Evolutionary conservation across 345 rosid species (phyloP).

Genomic region (Corymbia maculata): DNA sequence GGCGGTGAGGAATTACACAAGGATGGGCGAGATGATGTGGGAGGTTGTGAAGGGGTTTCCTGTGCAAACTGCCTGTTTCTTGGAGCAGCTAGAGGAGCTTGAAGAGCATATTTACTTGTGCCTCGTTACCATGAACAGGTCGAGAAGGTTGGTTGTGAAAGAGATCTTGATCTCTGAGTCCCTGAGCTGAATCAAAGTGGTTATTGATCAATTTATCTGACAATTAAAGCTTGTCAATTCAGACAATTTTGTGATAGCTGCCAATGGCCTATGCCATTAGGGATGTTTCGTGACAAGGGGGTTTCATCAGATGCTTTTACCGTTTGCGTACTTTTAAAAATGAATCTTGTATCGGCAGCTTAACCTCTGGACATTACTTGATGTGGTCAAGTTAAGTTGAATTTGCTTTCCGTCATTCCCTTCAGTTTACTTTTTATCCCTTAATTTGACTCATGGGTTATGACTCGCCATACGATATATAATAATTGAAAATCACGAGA

Average conservation of each 20-base stretch:
- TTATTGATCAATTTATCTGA: background rate
- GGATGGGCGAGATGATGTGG: conserved; percentile 31
- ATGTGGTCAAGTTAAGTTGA: background rate
- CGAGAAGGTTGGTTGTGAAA: conserved; percentile 50
- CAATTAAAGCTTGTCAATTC: background rate
- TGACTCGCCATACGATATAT: background rate
- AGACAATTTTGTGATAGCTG: background rate
- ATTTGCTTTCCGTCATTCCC: background rate
- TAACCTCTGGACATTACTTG: background rate
- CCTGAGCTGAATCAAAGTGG: background rate
- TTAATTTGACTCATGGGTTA: background rate
- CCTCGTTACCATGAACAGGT: conserved; percentile 67
- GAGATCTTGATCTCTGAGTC: conserved; percentile 11
- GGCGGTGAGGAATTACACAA: conserved; percentile 27
- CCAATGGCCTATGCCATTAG: background rate
- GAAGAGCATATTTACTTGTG: conserved; percentile 62
- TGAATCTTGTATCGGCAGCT: background rate
- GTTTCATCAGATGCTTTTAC: background rate
- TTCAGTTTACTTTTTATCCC: background rate
- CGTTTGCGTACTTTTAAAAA: background rate
- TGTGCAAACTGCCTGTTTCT: conserved; percentile 29
- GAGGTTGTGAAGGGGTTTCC: conserved; percentile 48
- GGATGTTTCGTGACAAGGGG: background rate
- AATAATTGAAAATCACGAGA: background rate
- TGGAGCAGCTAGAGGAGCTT: conserved; percentile 70